Conservation (phyloP, 805 yeast species). For the Wickerhamiella dianesei region DNA sequence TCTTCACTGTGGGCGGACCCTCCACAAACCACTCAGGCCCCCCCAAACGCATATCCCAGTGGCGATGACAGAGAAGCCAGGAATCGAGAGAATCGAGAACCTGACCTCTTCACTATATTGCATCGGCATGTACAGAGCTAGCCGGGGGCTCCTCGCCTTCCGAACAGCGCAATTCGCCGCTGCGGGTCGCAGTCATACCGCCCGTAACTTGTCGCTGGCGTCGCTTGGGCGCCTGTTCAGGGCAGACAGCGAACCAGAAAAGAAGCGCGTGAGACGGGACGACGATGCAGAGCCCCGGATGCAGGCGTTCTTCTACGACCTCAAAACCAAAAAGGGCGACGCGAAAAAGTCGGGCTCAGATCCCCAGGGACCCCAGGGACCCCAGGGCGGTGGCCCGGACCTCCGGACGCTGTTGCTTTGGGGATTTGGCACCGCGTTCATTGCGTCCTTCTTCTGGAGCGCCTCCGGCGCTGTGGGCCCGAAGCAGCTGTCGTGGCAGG, state of each 20-base stretch:
- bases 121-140: background rate
- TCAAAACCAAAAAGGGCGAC: background rate
- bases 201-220: background rate
- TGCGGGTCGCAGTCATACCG: background rate
- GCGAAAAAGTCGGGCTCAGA: constrained; percentile 1
- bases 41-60: background rate
- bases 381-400: constrained; percentile 12
- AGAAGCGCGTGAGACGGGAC: background rate
- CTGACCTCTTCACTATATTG: background rate
- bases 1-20: background rate
- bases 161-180: background rate
- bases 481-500: constrained; percentile 75
- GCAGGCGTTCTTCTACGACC: background rate
- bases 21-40: no score
- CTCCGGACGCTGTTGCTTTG: constrained; percentile 13
- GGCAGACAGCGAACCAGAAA: background rate
- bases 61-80: background rate
- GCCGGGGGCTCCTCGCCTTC: background rate
- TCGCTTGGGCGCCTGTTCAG: background rate
- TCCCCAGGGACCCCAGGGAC: constrained; percentile 8
- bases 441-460: constrained; percentile 9
- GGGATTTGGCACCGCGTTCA: constrained; percentile 16
- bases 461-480: constrained; percentile 3
- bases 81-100: no score
- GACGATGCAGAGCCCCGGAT: background rate